phyloP scores from a whole-genome alignment of 257 asterid species.

The Datura wrightii region DNA sequence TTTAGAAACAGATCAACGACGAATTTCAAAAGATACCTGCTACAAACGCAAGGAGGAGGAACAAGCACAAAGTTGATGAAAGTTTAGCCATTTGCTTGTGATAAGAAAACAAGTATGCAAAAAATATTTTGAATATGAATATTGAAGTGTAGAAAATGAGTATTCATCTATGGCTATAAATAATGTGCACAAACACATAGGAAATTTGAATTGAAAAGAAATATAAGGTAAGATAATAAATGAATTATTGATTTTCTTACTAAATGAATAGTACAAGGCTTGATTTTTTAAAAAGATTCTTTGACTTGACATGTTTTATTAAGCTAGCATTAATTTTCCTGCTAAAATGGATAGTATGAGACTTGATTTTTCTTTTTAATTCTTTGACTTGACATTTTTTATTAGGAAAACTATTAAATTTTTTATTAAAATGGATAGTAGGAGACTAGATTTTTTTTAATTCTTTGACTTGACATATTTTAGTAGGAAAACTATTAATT shows the following conservation, averaged over 20 bases:
- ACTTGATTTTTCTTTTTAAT: too few species aligned
- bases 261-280: background rate
- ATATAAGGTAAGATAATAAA: background rate
- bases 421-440: too few species aligned
- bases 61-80: background rate
- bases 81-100: background rate
- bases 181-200: background rate
- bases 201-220: background rate
- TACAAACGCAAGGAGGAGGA: constrained; percentile 2
- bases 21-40: background rate
- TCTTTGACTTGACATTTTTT: too few species aligned
- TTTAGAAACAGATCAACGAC: background rate
- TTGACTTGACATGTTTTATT: background rate
- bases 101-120: background rate
- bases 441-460: too few species aligned
- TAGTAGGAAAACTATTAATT: background rate
- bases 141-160: background rate
- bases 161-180: background rate
- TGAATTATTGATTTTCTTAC: background rate
- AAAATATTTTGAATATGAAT: background rate
- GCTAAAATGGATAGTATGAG: background rate
- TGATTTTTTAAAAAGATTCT: too few species aligned
- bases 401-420: background rate
- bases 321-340: too few species aligned
- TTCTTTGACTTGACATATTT: background rate